Evolutionary conservation across 192 early-diverging fungal genomes (phyloP).

Genomic region (Neocallimastix lanati): DNA sequence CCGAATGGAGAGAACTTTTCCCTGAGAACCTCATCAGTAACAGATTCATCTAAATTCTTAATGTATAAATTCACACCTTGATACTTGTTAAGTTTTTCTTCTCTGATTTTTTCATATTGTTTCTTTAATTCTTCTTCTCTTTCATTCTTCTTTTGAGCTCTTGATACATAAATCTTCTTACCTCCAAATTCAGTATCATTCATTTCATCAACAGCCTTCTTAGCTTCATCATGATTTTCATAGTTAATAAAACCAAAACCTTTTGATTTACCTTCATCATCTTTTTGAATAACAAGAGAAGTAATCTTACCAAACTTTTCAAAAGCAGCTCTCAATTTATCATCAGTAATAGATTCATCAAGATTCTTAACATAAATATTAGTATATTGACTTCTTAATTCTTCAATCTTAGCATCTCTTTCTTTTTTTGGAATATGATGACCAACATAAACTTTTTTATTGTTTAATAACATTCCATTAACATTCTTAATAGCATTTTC

Average conservation of each 20-base stretch:
- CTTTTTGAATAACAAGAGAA: constrained; percentile 53
- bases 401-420: constrained; percentile 74
- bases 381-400: constrained; percentile 79
- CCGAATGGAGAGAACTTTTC: constrained; percentile 93
- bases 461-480: constrained; percentile 98
- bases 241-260: constrained; percentile 98
- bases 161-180: constrained; percentile 82
- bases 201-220: constrained; percentile 72
- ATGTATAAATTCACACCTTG: constrained; percentile 97
- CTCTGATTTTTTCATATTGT: constrained; percentile 86
- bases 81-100: constrained; percentile 95
- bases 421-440: constrained; percentile 83
- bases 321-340: constrained; percentile 64
- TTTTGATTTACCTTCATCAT: constrained; percentile 69
- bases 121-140: constrained; percentile 86
- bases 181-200: constrained; percentile 82
- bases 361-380: constrained; percentile 98
- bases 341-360: constrained; percentile 56
- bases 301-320: constrained; percentile 60
- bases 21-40: constrained; percentile 90
- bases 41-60: constrained; percentile 92
- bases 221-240: constrained; percentile 73
- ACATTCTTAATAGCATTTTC: constrained; percentile 91
- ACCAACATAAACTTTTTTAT: constrained; percentile 92
- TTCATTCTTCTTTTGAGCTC: constrained; percentile 97